Conservation (phyloP, 179 eudicot species). For the Nepenthes alata region DNA sequence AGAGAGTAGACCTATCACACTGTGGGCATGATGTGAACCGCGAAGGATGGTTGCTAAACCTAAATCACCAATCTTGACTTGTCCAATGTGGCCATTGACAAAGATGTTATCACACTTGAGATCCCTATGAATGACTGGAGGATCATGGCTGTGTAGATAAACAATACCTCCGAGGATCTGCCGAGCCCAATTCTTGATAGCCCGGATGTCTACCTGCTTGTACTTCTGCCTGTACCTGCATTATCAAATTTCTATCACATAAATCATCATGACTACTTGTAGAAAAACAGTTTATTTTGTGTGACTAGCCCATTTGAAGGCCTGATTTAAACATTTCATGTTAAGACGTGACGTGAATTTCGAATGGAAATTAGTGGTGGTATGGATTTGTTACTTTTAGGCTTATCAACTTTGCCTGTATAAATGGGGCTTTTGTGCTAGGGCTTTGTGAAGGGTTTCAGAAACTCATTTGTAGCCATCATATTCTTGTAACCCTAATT, state of each 20-base stretch:
- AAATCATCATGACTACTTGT: too few relatives aligned
- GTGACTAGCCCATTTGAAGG: too few relatives aligned
- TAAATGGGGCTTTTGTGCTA: too few relatives aligned
- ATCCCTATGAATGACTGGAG: conserved; percentile 75
- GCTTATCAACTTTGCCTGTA: too few relatives aligned
- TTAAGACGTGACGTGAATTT: too few relatives aligned
- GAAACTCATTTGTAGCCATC: too few relatives aligned
- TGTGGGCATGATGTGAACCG: conserved; percentile 53
- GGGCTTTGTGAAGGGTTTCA: too few relatives aligned
- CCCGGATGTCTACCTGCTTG: conserved; percentile 36
- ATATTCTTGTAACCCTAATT: too few relatives aligned
- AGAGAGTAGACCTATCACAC: conserved; percentile 45
- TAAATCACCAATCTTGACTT: conserved; percentile 76
- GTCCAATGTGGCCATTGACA: conserved; percentile 72
- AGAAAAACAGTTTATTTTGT: too few relatives aligned
- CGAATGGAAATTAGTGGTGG: too few relatives aligned
- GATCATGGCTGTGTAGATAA: conserved; percentile 57
- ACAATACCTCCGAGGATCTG: conserved; percentile 59
- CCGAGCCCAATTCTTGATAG: conserved; percentile 59
- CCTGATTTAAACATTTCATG: too few relatives aligned
- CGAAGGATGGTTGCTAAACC: conserved; percentile 69
- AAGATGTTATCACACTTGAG: conserved; percentile 76
- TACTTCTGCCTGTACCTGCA: conserved; percentile 57
- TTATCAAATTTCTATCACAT: not conserved
- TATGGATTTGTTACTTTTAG: too few relatives aligned